A percentile compares a stretch with the other conserved stretches of the same genome.
These are phyloP conservation scores for Aspergillus neotritici DNA, from an alignment of 2,329 filamentous ascomycete genomes.

Conservation along the genomic window DNA sequence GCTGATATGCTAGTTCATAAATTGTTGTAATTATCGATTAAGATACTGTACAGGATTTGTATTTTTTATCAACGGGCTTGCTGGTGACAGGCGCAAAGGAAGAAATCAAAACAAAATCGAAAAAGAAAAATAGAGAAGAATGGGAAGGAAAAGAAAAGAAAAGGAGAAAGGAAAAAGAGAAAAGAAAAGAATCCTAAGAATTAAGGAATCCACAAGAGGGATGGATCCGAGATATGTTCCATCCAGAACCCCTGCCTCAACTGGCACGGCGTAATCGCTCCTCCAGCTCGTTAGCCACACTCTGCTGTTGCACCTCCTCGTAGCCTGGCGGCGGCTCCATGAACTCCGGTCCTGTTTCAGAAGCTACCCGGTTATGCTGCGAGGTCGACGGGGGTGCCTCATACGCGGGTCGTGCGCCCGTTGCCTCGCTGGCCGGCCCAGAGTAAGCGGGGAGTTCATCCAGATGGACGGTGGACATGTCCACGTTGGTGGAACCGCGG, in stretches of 20 bases:
- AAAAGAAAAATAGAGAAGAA: too few relatives aligned
- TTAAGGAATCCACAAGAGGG: not conserved
- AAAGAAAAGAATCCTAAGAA: conserved; percentile 16
- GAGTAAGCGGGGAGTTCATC: conserved; percentile 89
- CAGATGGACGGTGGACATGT: conserved; percentile 63
- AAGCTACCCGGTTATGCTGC: conserved; percentile 17
- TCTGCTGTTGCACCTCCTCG: conserved; percentile 81
- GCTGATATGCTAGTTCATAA: too few relatives aligned
- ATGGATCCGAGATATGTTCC: not conserved
- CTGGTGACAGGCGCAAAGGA: too few relatives aligned
- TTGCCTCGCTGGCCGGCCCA: conserved; percentile 44
- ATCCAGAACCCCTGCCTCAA: conserved; percentile 9
- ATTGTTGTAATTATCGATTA: too few relatives aligned
- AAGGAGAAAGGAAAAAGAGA: conserved; percentile 4
- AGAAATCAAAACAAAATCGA: too few relatives aligned
- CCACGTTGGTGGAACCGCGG: conserved; percentile 44
- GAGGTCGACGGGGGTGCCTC: conserved; percentile 8
- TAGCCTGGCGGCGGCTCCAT: conserved; percentile 84
- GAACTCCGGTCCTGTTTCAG: conserved; percentile 37
- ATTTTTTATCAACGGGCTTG: too few relatives aligned
- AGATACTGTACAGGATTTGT: too few relatives aligned
- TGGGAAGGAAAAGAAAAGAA: too few relatives aligned
- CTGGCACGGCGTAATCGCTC: conserved; percentile 41
- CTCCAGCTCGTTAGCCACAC: conserved; percentile 68
- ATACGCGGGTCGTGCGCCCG: conserved; percentile 3